Evolutionary conservation across 495 filamentous ascomycete species (phyloP).

Genomic region (Jackrogersella multiformis): DNA sequence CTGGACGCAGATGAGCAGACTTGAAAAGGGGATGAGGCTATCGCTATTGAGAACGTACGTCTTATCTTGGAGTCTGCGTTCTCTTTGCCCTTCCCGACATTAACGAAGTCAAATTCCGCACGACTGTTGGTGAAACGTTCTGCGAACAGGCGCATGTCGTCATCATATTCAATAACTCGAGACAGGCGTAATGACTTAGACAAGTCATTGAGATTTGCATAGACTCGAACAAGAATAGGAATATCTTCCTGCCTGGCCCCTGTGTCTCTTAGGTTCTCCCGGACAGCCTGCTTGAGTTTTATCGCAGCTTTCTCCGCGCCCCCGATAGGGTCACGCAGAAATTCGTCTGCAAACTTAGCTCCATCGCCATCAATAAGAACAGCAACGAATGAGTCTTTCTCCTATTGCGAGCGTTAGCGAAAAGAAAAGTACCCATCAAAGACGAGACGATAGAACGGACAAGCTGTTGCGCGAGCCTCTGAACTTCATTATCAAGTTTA

Average conservation of each 20-base stretch:
- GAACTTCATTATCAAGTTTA: slow-evolving; percentile 34
- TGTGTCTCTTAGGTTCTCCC: slow-evolving; percentile 40
- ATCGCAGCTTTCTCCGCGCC: slow-evolving; percentile 45
- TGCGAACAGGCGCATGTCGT: slow-evolving; percentile 43
- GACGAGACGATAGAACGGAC: slow-evolving; percentile 26
- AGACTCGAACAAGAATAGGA: slow-evolving; percentile 46
- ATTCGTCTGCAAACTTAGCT: slow-evolving; percentile 48
- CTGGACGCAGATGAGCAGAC: slow-evolving; percentile 26
- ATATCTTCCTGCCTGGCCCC: slow-evolving; percentile 41
- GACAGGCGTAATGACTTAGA: slow-evolving; percentile 45
- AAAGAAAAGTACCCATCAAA: neutral
- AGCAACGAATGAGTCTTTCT: slow-evolving; percentile 43
- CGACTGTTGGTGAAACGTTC: slow-evolving; percentile 47
- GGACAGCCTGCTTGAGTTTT: slow-evolving; percentile 45
- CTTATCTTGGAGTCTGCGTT: slow-evolving; percentile 48
- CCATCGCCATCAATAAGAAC: slow-evolving; percentile 50
- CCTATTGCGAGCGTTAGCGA: slow-evolving; percentile 32
- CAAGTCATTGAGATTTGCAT: slow-evolving; percentile 48
- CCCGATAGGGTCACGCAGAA: slow-evolving; percentile 38
- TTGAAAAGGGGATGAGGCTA: neutral
- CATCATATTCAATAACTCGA: slow-evolving; percentile 42
- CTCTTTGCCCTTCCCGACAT: slow-evolving; percentile 49
- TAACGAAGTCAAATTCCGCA: slow-evolving; percentile 48
- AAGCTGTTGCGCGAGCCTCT: slow-evolving; percentile 39
- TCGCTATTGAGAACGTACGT: slow-evolving; percentile 29